A percentile compares a stretch with the other conserved stretches of the same genome.
phyloP scores from a whole-genome alignment of 352 stramenopile species.

The Phytopythium chamaehyphon region DNA sequence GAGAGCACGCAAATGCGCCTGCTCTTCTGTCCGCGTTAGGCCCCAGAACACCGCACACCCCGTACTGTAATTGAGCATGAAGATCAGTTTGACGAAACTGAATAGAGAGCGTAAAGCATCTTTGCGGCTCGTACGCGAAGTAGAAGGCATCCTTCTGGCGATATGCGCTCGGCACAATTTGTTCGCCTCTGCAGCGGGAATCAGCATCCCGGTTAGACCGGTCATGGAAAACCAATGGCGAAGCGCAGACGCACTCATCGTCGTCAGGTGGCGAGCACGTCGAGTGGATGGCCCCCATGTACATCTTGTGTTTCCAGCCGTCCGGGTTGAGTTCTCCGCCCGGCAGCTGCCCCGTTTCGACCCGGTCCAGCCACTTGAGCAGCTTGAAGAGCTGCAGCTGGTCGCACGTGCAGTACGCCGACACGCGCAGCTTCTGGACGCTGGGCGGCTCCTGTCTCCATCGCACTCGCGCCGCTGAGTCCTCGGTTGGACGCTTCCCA shows the following conservation, averaged over 20 bases:
- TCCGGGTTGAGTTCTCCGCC: constrained; percentile 74
- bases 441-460: constrained; percentile 40
- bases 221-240: neutral
- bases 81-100: too few species aligned
- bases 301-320: constrained; percentile 83
- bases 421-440: constrained; percentile 75
- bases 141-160: constrained; percentile 85
- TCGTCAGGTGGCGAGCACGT: constrained; percentile 45
- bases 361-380: constrained; percentile 82
- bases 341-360: constrained; percentile 71
- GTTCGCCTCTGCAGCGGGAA: neutral
- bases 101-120: neutral
- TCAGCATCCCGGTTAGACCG: neutral
- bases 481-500: neutral
- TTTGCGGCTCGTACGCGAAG: constrained; percentile 48
- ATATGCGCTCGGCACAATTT: constrained; percentile 30
- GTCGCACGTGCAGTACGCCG: constrained; percentile 83
- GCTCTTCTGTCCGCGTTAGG: constrained; percentile 72
- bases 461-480: neutral
- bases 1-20: constrained; percentile 65
- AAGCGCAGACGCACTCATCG: constrained; percentile 26
- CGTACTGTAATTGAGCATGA: constrained; percentile 25
- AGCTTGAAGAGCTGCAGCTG: constrained; percentile 83
- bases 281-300: constrained; percentile 84
- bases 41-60: constrained; percentile 91